Conservation (phyloP, 495 filamentous ascomycete genomes). For the Pseudoneurospora amorphoporcata region DNA sequence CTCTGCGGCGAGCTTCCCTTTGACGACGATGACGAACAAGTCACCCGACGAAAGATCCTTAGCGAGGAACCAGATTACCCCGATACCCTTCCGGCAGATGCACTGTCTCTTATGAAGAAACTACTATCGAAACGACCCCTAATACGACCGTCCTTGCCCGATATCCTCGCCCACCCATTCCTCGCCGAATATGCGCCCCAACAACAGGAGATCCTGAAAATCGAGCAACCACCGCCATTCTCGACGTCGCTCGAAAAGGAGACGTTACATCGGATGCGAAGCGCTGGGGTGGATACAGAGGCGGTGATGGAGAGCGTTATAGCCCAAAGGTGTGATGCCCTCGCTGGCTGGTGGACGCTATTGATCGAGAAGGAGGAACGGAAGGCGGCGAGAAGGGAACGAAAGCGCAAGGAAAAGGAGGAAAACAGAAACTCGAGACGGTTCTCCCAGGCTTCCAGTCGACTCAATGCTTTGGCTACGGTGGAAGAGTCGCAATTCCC, state of each 20-base stretch:
- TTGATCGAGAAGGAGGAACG: slow-evolving; percentile 92
- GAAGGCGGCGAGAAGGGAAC: slow-evolving; percentile 73
- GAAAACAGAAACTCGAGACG: slow-evolving; percentile 74
- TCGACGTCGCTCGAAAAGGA: slow-evolving; percentile 83
- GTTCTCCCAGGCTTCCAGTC: slow-evolving; percentile 75
- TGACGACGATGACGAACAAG: slow-evolving; percentile 83
- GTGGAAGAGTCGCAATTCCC: slow-evolving; percentile 50
- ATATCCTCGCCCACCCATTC: slow-evolving; percentile 83
- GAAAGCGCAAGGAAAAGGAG: slow-evolving; percentile 76
- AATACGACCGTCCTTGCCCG: slow-evolving; percentile 71
- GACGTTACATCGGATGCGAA: slow-evolving; percentile 85
- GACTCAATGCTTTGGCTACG: slow-evolving; percentile 67
- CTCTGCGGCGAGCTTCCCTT: slow-evolving; percentile 89
- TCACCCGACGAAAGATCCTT: slow-evolving; percentile 78
- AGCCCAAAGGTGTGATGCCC: slow-evolving; percentile 73
- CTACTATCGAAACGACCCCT: slow-evolving; percentile 85
- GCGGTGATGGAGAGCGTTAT: slow-evolving; percentile 89
- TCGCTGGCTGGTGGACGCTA: slow-evolving; percentile 95
- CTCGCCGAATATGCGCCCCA: slow-evolving; percentile 78
- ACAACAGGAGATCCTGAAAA: slow-evolving; percentile 81
- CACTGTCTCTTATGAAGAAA: slow-evolving; percentile 59
- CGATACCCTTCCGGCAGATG: slow-evolving; percentile 65
- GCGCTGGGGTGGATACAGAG: slow-evolving; percentile 90
- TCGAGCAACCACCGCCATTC: slow-evolving; percentile 76
- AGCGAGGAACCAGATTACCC: slow-evolving; percentile 76